Conservation (phyloP, 176 grass and related monocot genomes). For the Eragrostis curvula region DNA sequence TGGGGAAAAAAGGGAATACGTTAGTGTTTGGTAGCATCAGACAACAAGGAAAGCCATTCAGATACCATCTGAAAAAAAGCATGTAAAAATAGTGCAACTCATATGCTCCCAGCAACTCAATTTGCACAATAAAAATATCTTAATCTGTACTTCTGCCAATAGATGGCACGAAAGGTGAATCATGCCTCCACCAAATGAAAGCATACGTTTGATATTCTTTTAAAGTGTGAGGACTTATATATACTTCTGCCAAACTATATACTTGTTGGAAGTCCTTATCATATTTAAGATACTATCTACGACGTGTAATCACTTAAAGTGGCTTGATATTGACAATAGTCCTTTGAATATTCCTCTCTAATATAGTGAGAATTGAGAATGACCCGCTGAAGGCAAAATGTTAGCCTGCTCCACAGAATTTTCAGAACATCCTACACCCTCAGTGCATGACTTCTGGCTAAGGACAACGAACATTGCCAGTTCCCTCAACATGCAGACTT, state of each 20-base stretch:
- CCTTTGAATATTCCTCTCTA: neutral
- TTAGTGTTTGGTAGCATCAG: neutral
- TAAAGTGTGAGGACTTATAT: neutral
- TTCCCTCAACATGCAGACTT: conserved; percentile 20
- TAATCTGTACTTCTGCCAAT: conserved; percentile 3
- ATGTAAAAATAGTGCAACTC: neutral
- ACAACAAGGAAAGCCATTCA: conserved; percentile 4
- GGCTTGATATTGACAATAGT: conserved; percentile 32
- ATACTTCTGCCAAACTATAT: too few species aligned
- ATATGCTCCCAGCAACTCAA: neutral
- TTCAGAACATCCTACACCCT: neutral
- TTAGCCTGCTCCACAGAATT: neutral
- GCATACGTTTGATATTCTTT: conserved; percentile 1
- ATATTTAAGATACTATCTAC: neutral
- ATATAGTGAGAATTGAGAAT: neutral
- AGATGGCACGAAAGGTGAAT: neutral
- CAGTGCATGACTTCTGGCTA: neutral
- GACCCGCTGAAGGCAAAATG: conserved; percentile 11
- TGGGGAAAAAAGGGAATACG: neutral
- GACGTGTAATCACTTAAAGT: conserved; percentile 17
- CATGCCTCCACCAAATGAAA: conserved; percentile 19
- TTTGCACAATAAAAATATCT: neutral
- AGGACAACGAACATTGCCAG: neutral
- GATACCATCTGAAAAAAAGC: conserved; percentile 13
- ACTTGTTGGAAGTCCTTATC: conserved; percentile 37